Evolutionary conservation across 202 grass and related monocot species (phyloP), one percentile per base, ranked within the genome.

Genomic region (Hordeum pubiflorum): DNA sequence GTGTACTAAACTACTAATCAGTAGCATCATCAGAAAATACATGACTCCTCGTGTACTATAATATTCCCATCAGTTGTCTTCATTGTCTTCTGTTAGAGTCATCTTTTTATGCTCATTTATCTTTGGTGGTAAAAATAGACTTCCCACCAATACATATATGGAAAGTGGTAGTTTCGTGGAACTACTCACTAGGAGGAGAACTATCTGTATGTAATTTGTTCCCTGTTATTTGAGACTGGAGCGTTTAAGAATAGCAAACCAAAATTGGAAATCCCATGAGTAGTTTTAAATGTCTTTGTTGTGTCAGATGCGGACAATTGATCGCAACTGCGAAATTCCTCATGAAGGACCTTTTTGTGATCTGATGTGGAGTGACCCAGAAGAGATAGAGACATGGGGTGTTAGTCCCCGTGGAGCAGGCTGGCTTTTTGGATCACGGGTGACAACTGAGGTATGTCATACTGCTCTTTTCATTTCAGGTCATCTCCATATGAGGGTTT

Each of bases 351-450:
- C 91, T 72, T 97, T 97, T 36, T 97, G 91, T 48, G 93, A 96
- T 86, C 81, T 96, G 21, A 96, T 96, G 93, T 96, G 93, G 90
- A 96, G 93, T 84, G 89, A 92, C 58, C 93, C 93, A 97, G 86
- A 98, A 84, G 93, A 97, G 84, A 96, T 90, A 66, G 93, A 96
- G 72, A 88, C 92, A 71, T 94, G 89, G 92, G 84, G 86, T 61
- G 89, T 94, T 54, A 91, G 89, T 76, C 92, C 92, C 9, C 86
- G 92, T 78, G 92, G 92, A 82, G 92, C 92, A 69, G 89, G 92
- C 63, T 94, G 92, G 92, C 87, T 94, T 48, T 94, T 94, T 78
- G 92, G 89, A 79, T 86, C 92, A 23, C 75, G 84, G 39, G 89
- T 94, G 50, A 94, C 89, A 74, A 86, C 92, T 29, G 92, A 90